Percentiles rank a stretch among this genome's conserved stretches.
Evolutionary conservation across 1,284 basidiomycete species (phyloP).

Genomic region (Ganoderma lingzhi): DNA sequence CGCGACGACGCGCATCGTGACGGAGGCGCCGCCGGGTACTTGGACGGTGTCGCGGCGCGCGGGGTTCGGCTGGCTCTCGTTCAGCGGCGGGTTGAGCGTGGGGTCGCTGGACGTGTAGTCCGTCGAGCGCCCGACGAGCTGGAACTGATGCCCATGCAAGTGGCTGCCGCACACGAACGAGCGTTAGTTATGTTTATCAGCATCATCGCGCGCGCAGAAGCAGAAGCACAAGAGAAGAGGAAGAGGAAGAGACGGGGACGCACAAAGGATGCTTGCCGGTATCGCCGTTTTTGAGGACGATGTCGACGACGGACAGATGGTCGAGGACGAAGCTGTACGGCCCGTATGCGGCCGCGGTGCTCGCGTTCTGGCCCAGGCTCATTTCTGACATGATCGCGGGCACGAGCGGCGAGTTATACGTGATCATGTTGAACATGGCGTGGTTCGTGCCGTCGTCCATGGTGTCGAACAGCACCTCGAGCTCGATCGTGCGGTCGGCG

Average conservation of each 20-base stretch:
- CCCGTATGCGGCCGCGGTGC: conserved; percentile 78
- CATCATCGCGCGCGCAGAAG: too few relatives aligned
- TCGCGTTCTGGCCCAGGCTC: conserved; percentile 80
- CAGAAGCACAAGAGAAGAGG: too few relatives aligned
- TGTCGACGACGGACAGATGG: conserved; percentile 80
- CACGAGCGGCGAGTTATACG: conserved; percentile 73
- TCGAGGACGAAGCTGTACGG: conserved; percentile 79
- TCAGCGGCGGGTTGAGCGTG: conserved; percentile 80
- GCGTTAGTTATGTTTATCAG: neutral
- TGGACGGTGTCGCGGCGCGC: conserved; percentile 84
- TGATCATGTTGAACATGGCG: conserved; percentile 77
- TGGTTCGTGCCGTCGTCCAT: conserved; percentile 84
- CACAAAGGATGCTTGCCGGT: conserved; percentile 84
- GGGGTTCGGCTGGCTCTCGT: conserved; percentile 83
- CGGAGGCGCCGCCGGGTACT: conserved; percentile 66
- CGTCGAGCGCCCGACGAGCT: conserved; percentile 75
- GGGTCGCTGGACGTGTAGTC: conserved; percentile 85
- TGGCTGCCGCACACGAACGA: conserved; percentile 60
- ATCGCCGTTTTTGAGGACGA: conserved; percentile 86
- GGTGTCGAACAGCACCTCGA: conserved; percentile 71
- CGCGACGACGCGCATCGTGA: conserved; percentile 73
- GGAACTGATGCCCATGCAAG: conserved; percentile 84
- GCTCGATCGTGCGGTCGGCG: conserved; percentile 61
- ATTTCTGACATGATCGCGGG: conserved; percentile 82
- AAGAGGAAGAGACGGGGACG: conserved; percentile 36